Base-by-base conservation (phyloP, 495 filamentous ascomycete species). In the Talaromyces thailandensis region DNA sequence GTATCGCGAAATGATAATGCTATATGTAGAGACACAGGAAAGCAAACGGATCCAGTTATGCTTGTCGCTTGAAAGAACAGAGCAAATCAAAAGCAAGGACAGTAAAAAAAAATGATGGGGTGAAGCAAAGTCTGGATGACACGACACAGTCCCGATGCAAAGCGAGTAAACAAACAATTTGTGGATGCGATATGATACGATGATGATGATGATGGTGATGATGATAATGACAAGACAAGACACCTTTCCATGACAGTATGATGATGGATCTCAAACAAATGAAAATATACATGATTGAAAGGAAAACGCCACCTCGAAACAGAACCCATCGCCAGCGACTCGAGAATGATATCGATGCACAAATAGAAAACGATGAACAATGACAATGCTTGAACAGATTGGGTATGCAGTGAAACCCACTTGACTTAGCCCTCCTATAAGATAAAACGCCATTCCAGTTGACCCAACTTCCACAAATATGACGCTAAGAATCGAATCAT, bases 201-300 rank as follows among this genome's bases (percentile, higher is more conserved):
- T 50, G 45, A 23, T 52, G 50, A 24, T 28, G 51, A 53, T 25
- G 21, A 53, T 12, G 8, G 26, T 28, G 25, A 53, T 23, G 26
- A 21, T n/a, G n/a, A n/a, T n/a, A n/a, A n/a, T n/a, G 45, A 52
- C 18, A 23, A 23, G 18, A 52, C 18, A 52, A 52, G 26, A 25
- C 23, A 25, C 51, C 51, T 55, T 55, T 55, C 26, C 51, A 55
- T 55, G 51, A 16, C 11, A n/a, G 25, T 57, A 31, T 57, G 55
- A 57, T 57, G 55, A 57, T 57, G 55, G 9, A 57, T 21, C 26
- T 21, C 55, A 35, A 57, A 57, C n/a, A 21, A 57, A 32, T 31
- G 28, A 57, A 35, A 57, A 18, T 35, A 23, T 57, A 57, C 55
- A 57, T 57, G 55, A 57, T 57, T 6, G n/a, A 57, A 57, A 57